Conservation (phyloP, 2,329 filamentous ascomycete genomes). For the Colletotrichum nymphaeae region DNA sequence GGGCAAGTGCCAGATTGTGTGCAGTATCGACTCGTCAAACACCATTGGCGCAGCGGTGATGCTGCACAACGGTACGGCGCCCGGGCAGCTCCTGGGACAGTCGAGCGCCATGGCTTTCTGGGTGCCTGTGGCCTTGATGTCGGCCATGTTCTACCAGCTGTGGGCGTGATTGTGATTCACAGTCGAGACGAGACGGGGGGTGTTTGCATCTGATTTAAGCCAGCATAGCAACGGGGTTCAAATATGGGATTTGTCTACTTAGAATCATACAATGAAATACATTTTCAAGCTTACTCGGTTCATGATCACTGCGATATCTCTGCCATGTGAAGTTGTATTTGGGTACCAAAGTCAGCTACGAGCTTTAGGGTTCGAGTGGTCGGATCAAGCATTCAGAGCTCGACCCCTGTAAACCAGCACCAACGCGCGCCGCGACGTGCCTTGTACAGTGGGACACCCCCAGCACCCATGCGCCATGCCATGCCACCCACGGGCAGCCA, state of each 20-base stretch:
- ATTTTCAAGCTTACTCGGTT: not conserved
- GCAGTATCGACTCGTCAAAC: constrained; percentile 49
- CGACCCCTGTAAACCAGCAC: constrained; percentile 6
- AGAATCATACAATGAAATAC: not conserved
- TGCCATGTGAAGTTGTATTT: too few species aligned
- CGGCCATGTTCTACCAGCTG: constrained; percentile 19
- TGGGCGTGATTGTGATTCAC: constrained; percentile 41
- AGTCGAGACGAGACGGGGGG: too few species aligned
- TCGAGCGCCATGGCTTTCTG: constrained; percentile 34
- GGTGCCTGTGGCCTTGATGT: constrained; percentile 31
- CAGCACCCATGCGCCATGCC: not conserved
- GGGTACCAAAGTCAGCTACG: not conserved
- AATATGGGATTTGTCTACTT: not conserved
- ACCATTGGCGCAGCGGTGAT: constrained; percentile 53
- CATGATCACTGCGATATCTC: not conserved
- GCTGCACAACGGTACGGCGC: constrained; percentile 38
- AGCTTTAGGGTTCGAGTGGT: not conserved
- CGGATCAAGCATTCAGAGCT: not conserved
- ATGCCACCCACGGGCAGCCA: not conserved
- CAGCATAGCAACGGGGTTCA: constrained; percentile 13
- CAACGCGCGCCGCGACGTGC: constrained; percentile 4
- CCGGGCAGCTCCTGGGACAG: constrained; percentile 38
- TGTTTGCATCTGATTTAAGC: not conserved
- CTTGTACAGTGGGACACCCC: constrained; percentile 19
- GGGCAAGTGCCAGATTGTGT: constrained; percentile 41